phyloP scores from a whole-genome alignment of 768 basidiomycete genomes.

The Russula virescens region DNA sequence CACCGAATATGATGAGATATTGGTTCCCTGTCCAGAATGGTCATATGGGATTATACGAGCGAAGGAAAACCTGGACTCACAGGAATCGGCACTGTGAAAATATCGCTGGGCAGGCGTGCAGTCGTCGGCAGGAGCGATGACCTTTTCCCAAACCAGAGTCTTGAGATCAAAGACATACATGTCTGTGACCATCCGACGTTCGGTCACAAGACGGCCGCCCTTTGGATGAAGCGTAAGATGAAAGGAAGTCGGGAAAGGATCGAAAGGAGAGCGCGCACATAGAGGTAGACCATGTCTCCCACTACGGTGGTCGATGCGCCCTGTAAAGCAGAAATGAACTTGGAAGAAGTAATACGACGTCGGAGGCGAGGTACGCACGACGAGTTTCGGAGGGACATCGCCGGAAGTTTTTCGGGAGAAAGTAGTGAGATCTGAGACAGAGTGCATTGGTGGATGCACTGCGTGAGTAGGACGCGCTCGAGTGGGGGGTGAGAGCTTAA shows the following conservation, averaged over 20 bases:
- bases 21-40: slow-evolving; percentile 60
- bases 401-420: slow-evolving; percentile 78
- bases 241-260: neutral
- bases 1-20: slow-evolving; percentile 89
- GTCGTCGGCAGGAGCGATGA: slow-evolving; percentile 56
- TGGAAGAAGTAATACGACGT: neutral
- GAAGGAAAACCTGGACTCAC: slow-evolving; percentile 37
- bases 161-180: slow-evolving; percentile 86
- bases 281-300: slow-evolving; percentile 84
- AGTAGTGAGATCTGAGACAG: slow-evolving; percentile 86
- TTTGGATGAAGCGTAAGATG: slow-evolving; percentile 28
- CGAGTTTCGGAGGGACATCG: slow-evolving; percentile 82
- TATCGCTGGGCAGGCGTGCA: slow-evolving; percentile 80
- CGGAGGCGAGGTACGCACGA: slow-evolving; percentile 47
- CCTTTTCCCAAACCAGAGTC: slow-evolving; percentile 72
- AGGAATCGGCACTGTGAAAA: slow-evolving; percentile 90
- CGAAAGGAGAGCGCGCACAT: slow-evolving; percentile 46
- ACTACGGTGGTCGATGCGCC: slow-evolving; percentile 90
- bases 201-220: slow-evolving; percentile 85
- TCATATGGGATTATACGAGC: slow-evolving; percentile 2
- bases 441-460: slow-evolving; percentile 45
- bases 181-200: slow-evolving; percentile 84
- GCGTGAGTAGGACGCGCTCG: neutral
- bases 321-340: slow-evolving; percentile 33
- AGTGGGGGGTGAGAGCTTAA: neutral